Conservation (phyloP, 768 basidiomycete species). For the Naganishia kalamii region DNA sequence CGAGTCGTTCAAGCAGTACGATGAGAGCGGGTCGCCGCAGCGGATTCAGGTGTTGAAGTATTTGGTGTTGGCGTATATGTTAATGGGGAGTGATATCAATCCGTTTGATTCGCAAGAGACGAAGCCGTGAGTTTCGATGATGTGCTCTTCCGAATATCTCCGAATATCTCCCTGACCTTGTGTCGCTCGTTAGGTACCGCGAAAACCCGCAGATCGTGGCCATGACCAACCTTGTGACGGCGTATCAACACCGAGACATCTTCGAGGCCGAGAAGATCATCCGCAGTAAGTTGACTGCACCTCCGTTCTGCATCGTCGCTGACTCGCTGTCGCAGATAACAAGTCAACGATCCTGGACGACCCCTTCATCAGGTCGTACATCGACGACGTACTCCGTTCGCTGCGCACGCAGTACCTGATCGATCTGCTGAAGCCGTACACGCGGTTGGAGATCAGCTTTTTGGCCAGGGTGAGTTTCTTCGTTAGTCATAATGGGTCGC, state of each 20-base stretch:
- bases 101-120: conserved; percentile 99
- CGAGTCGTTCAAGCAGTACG: conserved; percentile 96
- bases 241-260: conserved; percentile 92
- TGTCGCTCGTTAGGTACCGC: conserved; percentile 62
- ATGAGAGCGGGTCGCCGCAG: conserved; percentile 93
- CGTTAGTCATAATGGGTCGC: neutral
- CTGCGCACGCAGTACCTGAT: conserved; percentile 93
- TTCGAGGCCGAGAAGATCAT: conserved; percentile 96
- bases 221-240: conserved; percentile 94
- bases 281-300: conserved; percentile 55
- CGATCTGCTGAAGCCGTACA: conserved; percentile 96
- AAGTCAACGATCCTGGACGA: conserved; percentile 94
- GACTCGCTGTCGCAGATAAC: conserved; percentile 59
- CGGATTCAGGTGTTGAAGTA: conserved; percentile 98
- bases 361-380: conserved; percentile 86
- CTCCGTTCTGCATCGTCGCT: neutral
- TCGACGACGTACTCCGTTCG: conserved; percentile 89
- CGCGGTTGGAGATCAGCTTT: conserved; percentile 83
- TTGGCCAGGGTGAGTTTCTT: conserved; percentile 66
- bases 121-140: conserved; percentile 64
- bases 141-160: neutral
- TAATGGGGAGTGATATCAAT: conserved; percentile 96
- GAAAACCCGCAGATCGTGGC: conserved; percentile 92
- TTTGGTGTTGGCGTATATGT: conserved; percentile 93
- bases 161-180: neutral